Evolutionary conservation across 345 rosid species (phyloP), one percentile per base, ranked within the genome.

Genomic region (Mangifera indica): DNA sequence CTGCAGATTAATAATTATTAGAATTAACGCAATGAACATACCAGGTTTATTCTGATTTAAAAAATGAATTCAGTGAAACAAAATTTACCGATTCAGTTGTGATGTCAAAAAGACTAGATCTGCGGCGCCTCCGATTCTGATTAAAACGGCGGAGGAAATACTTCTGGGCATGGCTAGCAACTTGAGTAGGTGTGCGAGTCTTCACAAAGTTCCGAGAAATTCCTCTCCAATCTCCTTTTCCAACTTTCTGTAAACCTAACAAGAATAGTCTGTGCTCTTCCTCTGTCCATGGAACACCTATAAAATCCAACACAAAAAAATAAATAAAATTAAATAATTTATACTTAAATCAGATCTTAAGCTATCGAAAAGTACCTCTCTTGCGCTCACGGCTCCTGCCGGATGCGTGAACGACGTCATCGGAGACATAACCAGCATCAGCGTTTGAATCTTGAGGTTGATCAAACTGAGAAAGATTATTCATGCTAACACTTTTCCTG

Each of bases 231-330:
- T 90, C 91, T 48, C 96, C 96, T 82, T 90, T 88, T 3, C 96
- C 96, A 0, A 90, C 91, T 71, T 80, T 86, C 80, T 88, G 86
- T 46, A 90, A 65, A 46, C 96, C 96, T 20, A 87, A 58, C 74
- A 90, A 68, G 69, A 90, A 90, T 25, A 86, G n/a, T n/a, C n/a
- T n/a, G n/a, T n/a, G n/a, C n/a, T n/a, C n/a, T n/a, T n/a, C n/a
- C n/a, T n/a, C n/a, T 61, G 93, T 86, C 96, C 96, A 90, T n/a
- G 96, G 93, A 67, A 87, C 89, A 29, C 96, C 96, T 90, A 57
- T 61, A 74, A 45, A 63, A 9, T 45, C 3, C 53, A 26, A 70
- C 5, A 18, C 12, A 10, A 1, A 45, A 26, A 25, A 17, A 64
- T 64, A 45, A 14, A 24, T 2, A 25, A n/a, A 14, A 5, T n/a